A percentile compares a stretch with the other conserved stretches of the same genome.
Evolutionary conservation across 2,329 filamentous ascomycete species (phyloP).

Genomic region (Colletotrichum cuscutae): DNA sequence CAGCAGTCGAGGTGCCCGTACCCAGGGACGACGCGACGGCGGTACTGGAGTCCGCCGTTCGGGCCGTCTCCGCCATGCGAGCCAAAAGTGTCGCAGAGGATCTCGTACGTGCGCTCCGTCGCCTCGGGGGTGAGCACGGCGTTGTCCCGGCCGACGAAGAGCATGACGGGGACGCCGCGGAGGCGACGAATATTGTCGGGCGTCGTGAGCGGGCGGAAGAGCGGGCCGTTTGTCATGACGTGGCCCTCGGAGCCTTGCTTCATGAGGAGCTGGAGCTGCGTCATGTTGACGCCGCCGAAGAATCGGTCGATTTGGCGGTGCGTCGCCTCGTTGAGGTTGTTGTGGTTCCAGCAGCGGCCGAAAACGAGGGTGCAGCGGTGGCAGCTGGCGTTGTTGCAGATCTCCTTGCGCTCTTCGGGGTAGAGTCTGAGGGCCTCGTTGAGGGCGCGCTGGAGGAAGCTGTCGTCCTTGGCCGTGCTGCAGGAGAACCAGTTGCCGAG

Average conservation of each 20-base stretch:
- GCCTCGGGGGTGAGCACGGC: slow-evolving; percentile 64
- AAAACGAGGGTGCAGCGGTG: slow-evolving; percentile 70
- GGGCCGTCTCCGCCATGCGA: slow-evolving; percentile 40
- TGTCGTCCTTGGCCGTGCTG: slow-evolving; percentile 56
- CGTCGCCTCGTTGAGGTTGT: slow-evolving; percentile 73
- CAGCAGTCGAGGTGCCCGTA: slow-evolving; percentile 72
- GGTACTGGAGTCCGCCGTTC: slow-evolving; percentile 54
- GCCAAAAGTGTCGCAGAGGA: slow-evolving; percentile 63
- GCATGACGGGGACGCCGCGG: slow-evolving; percentile 62
- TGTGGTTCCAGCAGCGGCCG: slow-evolving; percentile 72
- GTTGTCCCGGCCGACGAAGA: slow-evolving; percentile 67
- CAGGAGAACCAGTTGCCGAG: slow-evolving; percentile 67
- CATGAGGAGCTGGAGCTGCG: slow-evolving; percentile 65
- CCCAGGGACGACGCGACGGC: slow-evolving; percentile 62
- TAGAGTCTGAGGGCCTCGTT: slow-evolving; percentile 69
- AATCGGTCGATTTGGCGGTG: slow-evolving; percentile 70
- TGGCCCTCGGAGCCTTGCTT: slow-evolving; percentile 61
- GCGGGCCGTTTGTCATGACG: slow-evolving; percentile 62
- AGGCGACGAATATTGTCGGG: slow-evolving; percentile 61
- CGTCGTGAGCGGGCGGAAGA: slow-evolving; percentile 58
- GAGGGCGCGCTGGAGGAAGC: slow-evolving; percentile 58
- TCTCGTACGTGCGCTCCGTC: slow-evolving; percentile 64
- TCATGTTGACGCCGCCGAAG: slow-evolving; percentile 72
- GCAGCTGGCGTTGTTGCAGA: slow-evolving; percentile 71
- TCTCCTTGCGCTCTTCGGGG: slow-evolving; percentile 63